These are phyloP conservation scores for Ammopiptanthus mongolicus DNA, from an alignment of 306 rosid genomes.

Conservation along the genomic window DNA sequence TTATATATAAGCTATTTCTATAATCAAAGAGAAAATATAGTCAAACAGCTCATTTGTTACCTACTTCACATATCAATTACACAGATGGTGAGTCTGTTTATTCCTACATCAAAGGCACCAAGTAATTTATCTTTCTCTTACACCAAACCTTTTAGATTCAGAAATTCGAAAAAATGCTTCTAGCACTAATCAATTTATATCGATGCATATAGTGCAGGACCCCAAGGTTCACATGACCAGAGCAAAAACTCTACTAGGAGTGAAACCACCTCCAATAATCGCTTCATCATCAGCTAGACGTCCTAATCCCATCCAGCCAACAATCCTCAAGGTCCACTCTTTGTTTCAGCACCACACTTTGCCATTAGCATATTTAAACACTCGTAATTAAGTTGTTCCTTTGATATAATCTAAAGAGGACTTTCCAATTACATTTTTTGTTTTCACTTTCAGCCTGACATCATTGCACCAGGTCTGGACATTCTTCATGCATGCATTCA, in stretches of 20 bases:
- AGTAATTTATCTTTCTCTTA: conserved; percentile 27
- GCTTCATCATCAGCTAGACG: conserved; percentile 70
- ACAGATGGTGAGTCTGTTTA: conserved; percentile 35
- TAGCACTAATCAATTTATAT: not conserved
- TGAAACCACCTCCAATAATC: conserved; percentile 56
- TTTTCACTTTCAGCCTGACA: conserved; percentile 48
- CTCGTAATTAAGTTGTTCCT: not conserved
- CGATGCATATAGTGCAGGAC: conserved; percentile 19
- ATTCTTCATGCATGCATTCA: conserved; percentile 46
- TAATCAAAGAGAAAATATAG: no score
- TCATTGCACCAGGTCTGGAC: conserved; percentile 55
- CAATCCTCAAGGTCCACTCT: conserved; percentile 50
- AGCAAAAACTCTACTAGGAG: conserved; percentile 38
- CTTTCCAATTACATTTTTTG: not conserved
- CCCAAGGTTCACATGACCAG: conserved; percentile 51
- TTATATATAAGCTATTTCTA: no score
- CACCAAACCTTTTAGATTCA: not conserved
- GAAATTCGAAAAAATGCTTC: not conserved
- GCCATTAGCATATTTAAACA: not conserved
- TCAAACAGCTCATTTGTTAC: conserved; percentile 47
- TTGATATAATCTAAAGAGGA: not conserved
- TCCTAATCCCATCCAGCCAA: conserved; percentile 37
- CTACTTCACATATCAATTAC: conserved; percentile 48
- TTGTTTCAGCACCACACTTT: not conserved
- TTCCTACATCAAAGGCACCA: conserved; percentile 44